Percentiles rank a stretch among this genome's conserved stretches.
Conservation (phyloP, 1,284 basidiomycete genomes). For the Sporisorium scitamineum region DNA sequence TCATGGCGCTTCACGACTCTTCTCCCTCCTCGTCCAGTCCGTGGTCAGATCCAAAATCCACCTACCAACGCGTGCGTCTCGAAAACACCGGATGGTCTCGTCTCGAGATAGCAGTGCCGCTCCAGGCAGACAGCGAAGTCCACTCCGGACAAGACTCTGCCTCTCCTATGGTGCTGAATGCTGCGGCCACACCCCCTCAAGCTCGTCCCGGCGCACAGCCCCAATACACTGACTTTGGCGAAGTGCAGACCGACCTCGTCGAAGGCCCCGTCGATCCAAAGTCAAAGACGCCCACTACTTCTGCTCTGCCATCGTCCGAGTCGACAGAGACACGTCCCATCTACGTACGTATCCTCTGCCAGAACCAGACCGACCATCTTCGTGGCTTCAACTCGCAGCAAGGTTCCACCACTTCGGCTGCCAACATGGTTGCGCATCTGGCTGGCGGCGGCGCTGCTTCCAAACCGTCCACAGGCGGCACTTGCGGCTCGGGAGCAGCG, state of each 20-base stretch:
- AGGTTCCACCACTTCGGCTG: conserved; percentile 14
- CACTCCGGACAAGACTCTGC: not conserved
- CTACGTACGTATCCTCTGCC: conserved; percentile 56
- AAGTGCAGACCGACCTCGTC: conserved; percentile 26
- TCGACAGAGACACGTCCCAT: conserved; percentile 16
- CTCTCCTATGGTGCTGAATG: not conserved
- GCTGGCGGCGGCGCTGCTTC: conserved; percentile 33
- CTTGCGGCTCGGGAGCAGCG: conserved; percentile 9
- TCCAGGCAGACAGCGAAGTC: conserved; percentile 11
- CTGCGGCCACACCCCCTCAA: not conserved
- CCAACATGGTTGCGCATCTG: conserved; percentile 34
- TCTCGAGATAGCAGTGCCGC: conserved; percentile 68
- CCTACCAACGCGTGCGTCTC: conserved; percentile 71
- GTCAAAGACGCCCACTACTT: not conserved
- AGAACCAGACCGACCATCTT: conserved; percentile 60
- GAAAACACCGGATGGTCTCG: conserved; percentile 73
- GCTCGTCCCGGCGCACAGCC: conserved; percentile 8
- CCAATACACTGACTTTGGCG: conserved; percentile 36
- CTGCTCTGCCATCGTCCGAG: conserved; percentile 5
- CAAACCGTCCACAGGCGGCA: conserved; percentile 10
- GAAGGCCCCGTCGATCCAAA: conserved; percentile 20
- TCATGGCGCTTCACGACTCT: conserved; percentile 55
- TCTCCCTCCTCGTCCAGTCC: conserved; percentile 42
- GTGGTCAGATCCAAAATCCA: conserved; percentile 64
- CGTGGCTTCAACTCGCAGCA: conserved; percentile 29